These are phyloP conservation scores for Alternaria burnsii DNA, from an alignment of 2,329 filamentous ascomycete genomes.

Conservation along the genomic window DNA sequence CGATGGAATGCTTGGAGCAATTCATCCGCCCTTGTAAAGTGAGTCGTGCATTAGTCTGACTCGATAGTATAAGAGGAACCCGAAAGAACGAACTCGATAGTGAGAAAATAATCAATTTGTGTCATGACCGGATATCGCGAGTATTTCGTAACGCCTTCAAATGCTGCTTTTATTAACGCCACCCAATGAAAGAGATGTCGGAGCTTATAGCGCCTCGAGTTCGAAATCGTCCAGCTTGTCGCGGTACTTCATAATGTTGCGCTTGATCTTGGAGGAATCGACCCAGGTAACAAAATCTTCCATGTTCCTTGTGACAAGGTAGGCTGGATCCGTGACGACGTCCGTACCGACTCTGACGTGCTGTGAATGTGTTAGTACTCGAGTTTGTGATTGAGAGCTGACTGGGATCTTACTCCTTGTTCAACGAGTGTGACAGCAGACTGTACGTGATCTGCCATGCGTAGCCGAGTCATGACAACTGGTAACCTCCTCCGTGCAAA, in stretches of 20 bases:
- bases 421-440: conserved; percentile 85
- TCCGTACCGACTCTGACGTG: conserved; percentile 92
- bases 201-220: conserved; percentile 56
- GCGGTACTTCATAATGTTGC: conserved; percentile 92
- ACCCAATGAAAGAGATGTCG: conserved; percentile 8
- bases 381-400: neutral
- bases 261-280: conserved; percentile 95
- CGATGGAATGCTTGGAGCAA: neutral
- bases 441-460: conserved; percentile 91
- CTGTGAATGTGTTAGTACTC: neutral
- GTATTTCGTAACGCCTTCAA: conserved; percentile 23
- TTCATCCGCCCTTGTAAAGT: neutral
- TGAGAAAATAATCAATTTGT: conserved; percentile 4
- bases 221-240: conserved; percentile 98
- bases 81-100: neutral
- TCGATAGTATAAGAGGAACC: neutral
- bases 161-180: conserved; percentile 34
- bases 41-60: too few relatives aligned
- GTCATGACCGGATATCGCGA: conserved; percentile 20
- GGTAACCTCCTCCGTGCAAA: conserved; percentile 85
- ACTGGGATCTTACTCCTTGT: conserved; percentile 65
- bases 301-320: conserved; percentile 85
- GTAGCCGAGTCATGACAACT: conserved; percentile 87
- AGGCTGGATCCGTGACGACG: conserved; percentile 88
- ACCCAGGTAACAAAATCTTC: conserved; percentile 98